Evolutionary conservation across 768 basidiomycete genomes (phyloP).

Genomic region (Lentinula guzmanii): DNA sequence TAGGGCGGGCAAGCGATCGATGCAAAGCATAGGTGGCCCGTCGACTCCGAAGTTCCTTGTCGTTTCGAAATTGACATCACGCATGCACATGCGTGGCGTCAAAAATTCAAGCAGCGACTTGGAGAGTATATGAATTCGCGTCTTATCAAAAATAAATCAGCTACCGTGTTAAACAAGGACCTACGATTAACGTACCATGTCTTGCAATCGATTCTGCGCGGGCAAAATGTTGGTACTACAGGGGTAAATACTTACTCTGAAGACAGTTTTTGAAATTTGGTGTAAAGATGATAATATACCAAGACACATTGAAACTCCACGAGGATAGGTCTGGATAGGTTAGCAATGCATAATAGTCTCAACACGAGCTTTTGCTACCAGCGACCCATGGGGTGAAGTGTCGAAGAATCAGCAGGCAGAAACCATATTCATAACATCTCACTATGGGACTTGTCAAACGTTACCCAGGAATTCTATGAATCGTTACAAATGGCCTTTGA

Average conservation of each 20-base stretch:
- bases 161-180: background rate
- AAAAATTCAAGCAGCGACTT: background rate
- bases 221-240: background rate
- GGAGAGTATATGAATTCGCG: background rate
- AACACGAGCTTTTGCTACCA: background rate
- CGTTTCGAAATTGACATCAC: background rate
- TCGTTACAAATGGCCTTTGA: background rate
- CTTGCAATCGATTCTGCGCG: background rate
- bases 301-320: background rate
- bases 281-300: background rate
- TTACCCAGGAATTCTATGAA: background rate
- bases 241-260: background rate
- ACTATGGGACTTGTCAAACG: no score
- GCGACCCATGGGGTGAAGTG: no score
- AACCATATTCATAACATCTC: no score
- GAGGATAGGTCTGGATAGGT: background rate
- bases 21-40: background rate
- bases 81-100: background rate
- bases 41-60: background rate
- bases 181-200: background rate
- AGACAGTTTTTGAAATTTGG: background rate
- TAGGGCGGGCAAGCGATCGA: background rate
- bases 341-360: background rate
- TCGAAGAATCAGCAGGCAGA: no score
- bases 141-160: conserved; percentile 2